Percentiles rank a stretch among this genome's conserved stretches.
phyloP scores from a whole-genome alignment of 257 asterid species.

The Fraxinus americana region DNA sequence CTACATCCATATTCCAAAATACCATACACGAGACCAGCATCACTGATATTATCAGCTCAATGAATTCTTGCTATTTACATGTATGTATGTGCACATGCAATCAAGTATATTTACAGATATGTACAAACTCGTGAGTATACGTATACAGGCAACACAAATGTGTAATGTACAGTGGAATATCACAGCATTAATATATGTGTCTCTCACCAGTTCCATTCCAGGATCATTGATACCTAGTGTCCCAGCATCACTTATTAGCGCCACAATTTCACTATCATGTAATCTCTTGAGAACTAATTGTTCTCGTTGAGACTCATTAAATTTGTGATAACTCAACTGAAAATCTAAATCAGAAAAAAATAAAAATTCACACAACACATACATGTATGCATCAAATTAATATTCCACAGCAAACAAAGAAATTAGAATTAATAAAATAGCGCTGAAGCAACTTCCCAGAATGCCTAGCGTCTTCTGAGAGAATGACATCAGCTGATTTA shows the following conservation, averaged over 20 bases:
- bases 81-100: background rate
- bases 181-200: slow-evolving; percentile 11
- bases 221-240: slow-evolving; percentile 96
- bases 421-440: slow-evolving; percentile 56
- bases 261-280: slow-evolving; percentile 70
- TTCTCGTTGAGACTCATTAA: slow-evolving; percentile 85
- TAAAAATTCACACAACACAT: slow-evolving; percentile 19
- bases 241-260: slow-evolving; percentile 92
- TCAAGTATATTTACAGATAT: background rate
- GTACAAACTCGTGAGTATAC: background rate
- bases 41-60: slow-evolving; percentile 2
- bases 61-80: slow-evolving; percentile 4
- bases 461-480: slow-evolving; percentile 92
- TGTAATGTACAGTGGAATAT: background rate
- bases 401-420: slow-evolving; percentile 11
- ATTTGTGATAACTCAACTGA: slow-evolving; percentile 96
- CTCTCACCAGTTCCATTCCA: slow-evolving; percentile 81
- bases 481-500: slow-evolving; percentile 85
- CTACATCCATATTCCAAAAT: slow-evolving; percentile 44
- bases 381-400: background rate
- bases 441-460: slow-evolving; percentile 86
- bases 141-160: background rate
- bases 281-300: slow-evolving; percentile 67
- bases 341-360: slow-evolving; percentile 49
- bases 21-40: background rate